Base-by-base conservation (phyloP, 148 eudicot genomes). In the Bassia scoparia region DNA sequence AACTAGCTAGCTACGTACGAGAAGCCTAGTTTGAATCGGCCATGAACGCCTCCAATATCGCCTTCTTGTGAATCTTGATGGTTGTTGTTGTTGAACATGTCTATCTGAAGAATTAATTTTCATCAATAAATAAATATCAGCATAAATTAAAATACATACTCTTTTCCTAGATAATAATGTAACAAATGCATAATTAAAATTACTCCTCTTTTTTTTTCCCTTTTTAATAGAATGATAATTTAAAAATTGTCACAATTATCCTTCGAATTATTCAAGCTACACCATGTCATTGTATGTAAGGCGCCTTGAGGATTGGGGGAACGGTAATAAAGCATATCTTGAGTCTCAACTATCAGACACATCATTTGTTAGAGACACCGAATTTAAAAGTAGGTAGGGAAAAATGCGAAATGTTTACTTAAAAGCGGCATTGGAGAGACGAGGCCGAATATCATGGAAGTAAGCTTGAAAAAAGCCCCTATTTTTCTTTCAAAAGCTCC, bases 401-500 rank as follows among this genome's bases (percentile, higher is more conserved):
- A 21, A 62, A 72, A 1, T 18, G 10, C 8, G 59, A 33, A 21
- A 63, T 74, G 61, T 80, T 83, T 78, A 89, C 89, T 78, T 27
- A 79, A 59, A 70, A 69, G 78, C 11, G 85, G 86, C 73, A 68
- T 82, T 14, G 87, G 80, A 69, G 77, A 71, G 35, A 50, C 73
- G 23, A n/a, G n/a, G n/a, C n/a, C n/a, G n/a, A n/a, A n/a, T n/a
- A n/a, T 69, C 82, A 56, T 77, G 87, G 63, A 81, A 90, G 71
- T 90, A 90, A 58, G 87, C 70, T 67, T 74, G 79, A 69, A 90
- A 90, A 76, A 90, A 90, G 67, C 52, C 85, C 41, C 69, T 78
- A 64, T 90, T 90, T n/a, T 67, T 90, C 96, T 75, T 83, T 90
- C 38, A 80, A 44, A 55, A 90, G 88, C 70, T 83, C 95, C 74